These are phyloP conservation scores for Trichomonas gallinae DNA, from an alignment of 208 protist genomes.

Conservation along the genomic window DNA sequence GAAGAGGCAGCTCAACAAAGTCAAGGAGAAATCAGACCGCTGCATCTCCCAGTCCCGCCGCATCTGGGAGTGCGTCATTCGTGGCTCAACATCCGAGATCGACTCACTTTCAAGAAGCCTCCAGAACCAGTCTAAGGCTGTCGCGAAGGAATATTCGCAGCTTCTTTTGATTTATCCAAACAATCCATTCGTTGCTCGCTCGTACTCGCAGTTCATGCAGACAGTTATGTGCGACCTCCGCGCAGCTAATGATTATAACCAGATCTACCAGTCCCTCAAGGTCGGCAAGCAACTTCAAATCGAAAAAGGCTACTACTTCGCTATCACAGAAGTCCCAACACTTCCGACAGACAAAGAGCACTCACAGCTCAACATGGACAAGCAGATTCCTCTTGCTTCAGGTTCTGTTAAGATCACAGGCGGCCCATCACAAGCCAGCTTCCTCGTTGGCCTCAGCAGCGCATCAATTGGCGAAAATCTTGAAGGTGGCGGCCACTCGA, in stretches of 20 bases:
- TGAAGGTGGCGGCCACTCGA: too few relatives aligned
- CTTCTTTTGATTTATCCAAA: background rate
- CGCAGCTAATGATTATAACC: background rate
- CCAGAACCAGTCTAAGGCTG: background rate
- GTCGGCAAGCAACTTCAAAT: background rate
- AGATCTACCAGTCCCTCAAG: background rate
- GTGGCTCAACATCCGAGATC: background rate
- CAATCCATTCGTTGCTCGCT: background rate
- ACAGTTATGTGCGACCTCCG: background rate
- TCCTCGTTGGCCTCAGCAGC: background rate
- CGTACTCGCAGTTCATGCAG: background rate
- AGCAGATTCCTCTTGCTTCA: too few relatives aligned
- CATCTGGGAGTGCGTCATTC: constrained; percentile 5
- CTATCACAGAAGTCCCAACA: background rate
- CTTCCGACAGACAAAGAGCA: background rate
- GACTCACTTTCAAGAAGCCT: background rate
- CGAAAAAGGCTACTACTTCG: background rate
- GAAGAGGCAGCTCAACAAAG: background rate
- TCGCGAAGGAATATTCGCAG: background rate
- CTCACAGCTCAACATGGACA: background rate
- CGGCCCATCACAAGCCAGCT: too few relatives aligned
- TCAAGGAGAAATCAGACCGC: background rate
- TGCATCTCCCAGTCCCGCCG: background rate
- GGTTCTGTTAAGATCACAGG: too few relatives aligned
- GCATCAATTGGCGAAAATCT: background rate